Conservation (phyloP, 305 asterid genomes). For the Fraxinus latifolia region DNA sequence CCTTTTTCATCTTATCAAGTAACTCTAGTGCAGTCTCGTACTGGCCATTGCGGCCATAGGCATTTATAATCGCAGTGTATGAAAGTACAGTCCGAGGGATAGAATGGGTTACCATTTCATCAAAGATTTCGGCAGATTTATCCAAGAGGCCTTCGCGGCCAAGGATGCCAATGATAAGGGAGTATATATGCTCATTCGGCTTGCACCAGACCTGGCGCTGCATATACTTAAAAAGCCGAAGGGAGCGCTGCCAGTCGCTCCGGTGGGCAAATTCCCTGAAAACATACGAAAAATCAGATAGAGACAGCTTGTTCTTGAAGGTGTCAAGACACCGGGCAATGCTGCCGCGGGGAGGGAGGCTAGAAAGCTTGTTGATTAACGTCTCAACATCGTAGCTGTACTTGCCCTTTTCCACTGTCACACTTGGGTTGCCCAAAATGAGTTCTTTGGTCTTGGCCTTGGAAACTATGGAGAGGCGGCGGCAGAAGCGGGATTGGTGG, state of each 20-base stretch:
- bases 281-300: conserved; percentile 67
- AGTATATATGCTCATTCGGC: conserved; percentile 83
- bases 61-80: conserved; percentile 80
- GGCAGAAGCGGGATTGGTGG: conserved; percentile 29
- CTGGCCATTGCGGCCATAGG: conserved; percentile 87
- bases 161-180: conserved; percentile 67
- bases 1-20: conserved; percentile 72
- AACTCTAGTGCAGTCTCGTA: conserved; percentile 62
- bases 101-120: conserved; percentile 70
- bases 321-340: conserved; percentile 88
- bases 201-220: conserved; percentile 97
- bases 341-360: conserved; percentile 98
- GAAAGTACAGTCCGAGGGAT: conserved; percentile 68
- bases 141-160: conserved; percentile 87
- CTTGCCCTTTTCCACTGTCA: conserved; percentile 90
- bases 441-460: conserved; percentile 63
- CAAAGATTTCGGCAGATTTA: conserved; percentile 78
- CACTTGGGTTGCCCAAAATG: conserved; percentile 78
- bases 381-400: conserved; percentile 93
- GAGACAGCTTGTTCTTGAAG: conserved; percentile 84
- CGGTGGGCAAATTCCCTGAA: conserved; percentile 88
- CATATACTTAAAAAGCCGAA: conserved; percentile 88
- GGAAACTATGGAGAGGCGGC: conserved; percentile 38
- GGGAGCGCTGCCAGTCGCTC: conserved; percentile 94
- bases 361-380: conserved; percentile 88